Evolutionary conservation across 768 basidiomycete genomes (phyloP), one percentile per base, ranked within the genome.

Genomic region (Hericium rajendrae): DNA sequence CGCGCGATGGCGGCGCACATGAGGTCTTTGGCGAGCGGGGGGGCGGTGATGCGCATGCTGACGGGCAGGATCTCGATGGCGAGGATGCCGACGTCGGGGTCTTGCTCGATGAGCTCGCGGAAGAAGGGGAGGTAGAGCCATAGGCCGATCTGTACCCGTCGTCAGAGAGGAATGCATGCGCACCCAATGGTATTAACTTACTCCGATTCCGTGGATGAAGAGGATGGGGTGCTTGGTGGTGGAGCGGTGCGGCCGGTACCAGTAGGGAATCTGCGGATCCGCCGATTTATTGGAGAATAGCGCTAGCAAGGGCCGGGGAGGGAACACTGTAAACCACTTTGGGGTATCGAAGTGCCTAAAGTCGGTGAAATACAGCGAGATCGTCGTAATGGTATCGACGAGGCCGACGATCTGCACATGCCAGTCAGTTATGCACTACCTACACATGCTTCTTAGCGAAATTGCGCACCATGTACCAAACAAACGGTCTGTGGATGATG

Each of bases 191-290:
- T 39, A 3, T 13, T 57, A 4, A 62, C 76, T 2, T 68, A 84
- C 82, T 10, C 85, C 85, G n/a, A 86, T 79, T 10, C 85, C 85
- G 55, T 87, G 85, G 1, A 87, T 62, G 63, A 86, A 84, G n/a
- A 86, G 66, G 10, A 87, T 68, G 0, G 84, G 82, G 9, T 71
- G 68, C 59, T 78, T 80, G 1, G 70, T 71, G 9, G 52, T 54
- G 4, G 80, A 77, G 38, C 68, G 72, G 57, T 85, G 83, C 38
- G 78, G 75, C 3, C 74, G 70, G 58, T 76, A 74, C 78, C 78
- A 79, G 62, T 76, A 80, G 1, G 73, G 70, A 10, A 79, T 49
- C 1, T 72, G 63, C 13, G 65, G 57, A 18, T 68, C 63, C 1
- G 66, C 61, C 0, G 80, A 76, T 3, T 62, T 51, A 16, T 64